Conservation (phyloP, 345 rosid genomes). For the Lumnitzera racemosa region DNA sequence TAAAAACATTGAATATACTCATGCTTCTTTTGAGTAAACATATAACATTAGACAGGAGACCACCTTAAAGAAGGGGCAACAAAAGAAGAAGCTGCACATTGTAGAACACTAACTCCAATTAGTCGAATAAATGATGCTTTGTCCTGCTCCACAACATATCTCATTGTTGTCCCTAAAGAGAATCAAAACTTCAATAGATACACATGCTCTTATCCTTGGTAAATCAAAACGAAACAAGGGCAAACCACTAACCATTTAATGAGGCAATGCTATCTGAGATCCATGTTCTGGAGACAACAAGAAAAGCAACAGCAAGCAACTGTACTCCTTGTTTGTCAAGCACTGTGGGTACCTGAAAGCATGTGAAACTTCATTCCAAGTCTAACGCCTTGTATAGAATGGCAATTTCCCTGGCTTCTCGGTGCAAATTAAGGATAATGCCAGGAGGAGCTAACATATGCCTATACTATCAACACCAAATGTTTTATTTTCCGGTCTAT, state of each 20-base stretch:
- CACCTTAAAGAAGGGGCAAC: constrained; percentile 94
- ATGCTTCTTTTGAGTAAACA: background rate
- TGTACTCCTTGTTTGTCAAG: constrained; percentile 93
- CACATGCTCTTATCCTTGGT: constrained; percentile 7
- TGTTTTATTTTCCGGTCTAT: no score
- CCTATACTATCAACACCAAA: no score
- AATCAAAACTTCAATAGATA: constrained; percentile 12
- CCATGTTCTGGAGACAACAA: constrained; percentile 90
- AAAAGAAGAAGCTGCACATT: constrained; percentile 92
- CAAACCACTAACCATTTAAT: constrained; percentile 55
- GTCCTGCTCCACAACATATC: constrained; percentile 94
- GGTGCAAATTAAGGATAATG: no score
- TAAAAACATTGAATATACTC: no score
- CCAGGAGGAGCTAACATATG: no score
- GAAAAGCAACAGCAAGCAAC: constrained; percentile 74
- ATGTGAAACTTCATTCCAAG: constrained; percentile 2
- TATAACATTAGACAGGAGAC: background rate
- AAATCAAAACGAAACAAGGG: constrained; percentile 5
- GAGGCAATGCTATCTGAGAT: constrained; percentile 95
- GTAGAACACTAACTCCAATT: constrained; percentile 86
- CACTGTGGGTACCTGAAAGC: constrained; percentile 73
- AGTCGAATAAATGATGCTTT: constrained; percentile 71
- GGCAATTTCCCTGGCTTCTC: no score
- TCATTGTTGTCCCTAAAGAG: constrained; percentile 85
- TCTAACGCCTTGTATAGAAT: background rate